Percentiles rank a stretch among this genome's conserved stretches.
Conservation (phyloP, 2,329 filamentous ascomycete species). For the Talaromyces marneffei region DNA sequence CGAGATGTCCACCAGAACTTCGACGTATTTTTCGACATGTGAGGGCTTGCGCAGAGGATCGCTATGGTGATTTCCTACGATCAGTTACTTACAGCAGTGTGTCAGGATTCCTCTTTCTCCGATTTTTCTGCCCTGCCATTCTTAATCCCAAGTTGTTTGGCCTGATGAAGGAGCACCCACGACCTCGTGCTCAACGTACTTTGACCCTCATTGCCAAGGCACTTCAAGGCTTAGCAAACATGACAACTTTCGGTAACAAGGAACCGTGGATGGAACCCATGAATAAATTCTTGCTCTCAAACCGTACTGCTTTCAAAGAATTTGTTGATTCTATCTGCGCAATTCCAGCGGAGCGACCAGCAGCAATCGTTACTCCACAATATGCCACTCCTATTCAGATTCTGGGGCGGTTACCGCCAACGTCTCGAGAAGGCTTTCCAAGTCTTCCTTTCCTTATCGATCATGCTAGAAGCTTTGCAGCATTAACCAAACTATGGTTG, state of each 20-base stretch:
- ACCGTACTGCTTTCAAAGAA: conserved; percentile 74
- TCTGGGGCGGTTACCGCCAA: conserved; percentile 69
- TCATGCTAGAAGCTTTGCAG: conserved; percentile 75
- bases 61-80: conserved; percentile 85
- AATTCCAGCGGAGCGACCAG: conserved; percentile 66
- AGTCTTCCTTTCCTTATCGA: conserved; percentile 91
- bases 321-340: conserved; percentile 84
- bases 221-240: conserved; percentile 81
- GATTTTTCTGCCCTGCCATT: conserved; percentile 95
- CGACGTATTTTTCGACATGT: conserved; percentile 85
- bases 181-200: conserved; percentile 74
- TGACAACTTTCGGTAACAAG: conserved; percentile 87
- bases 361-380: conserved; percentile 64
- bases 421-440: conserved; percentile 84
- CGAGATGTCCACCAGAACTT: conserved; percentile 71
- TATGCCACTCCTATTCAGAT: conserved; percentile 94
- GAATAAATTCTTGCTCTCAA: conserved; percentile 75
- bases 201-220: conserved; percentile 90
- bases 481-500: conserved; percentile 61
- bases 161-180: conserved; percentile 77
- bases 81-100: conserved; percentile 91
- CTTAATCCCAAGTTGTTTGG: conserved; percentile 92
- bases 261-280: conserved; percentile 99
- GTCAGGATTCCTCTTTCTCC: conserved; percentile 86
- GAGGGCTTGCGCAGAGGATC: conserved; percentile 83